These are phyloP conservation scores for Dryas integrifolia DNA, from an alignment of 331 rosid species.

Conservation along the genomic window DNA sequence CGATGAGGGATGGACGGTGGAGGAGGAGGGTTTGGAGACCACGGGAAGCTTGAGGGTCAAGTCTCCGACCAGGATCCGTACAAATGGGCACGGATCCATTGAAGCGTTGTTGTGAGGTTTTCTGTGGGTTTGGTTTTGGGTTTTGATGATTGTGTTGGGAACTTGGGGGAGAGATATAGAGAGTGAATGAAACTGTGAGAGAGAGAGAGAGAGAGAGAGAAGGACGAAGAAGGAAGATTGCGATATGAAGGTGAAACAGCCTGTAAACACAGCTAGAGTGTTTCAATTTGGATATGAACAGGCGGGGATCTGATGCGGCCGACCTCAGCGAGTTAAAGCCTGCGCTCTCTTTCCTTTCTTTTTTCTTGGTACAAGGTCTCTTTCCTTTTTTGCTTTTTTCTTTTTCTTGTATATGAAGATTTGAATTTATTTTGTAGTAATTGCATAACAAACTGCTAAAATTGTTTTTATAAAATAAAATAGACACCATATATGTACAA, in stretches of 20 bases:
- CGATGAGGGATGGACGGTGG: slow-evolving; percentile 56
- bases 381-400: background rate
- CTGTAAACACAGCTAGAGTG: slow-evolving; percentile 24
- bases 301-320: slow-evolving; percentile 3
- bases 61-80: slow-evolving; percentile 79
- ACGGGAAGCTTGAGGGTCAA: slow-evolving; percentile 57
- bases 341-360: background rate
- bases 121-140: background rate
- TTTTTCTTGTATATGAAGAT: background rate
- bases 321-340: background rate
- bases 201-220: background rate
- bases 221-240: background rate
- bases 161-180: slow-evolving; percentile 6
- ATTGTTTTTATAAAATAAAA: background rate
- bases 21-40: slow-evolving; percentile 44
- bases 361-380: background rate
- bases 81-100: slow-evolving; percentile 82
- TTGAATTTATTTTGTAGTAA: background rate
- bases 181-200: background rate
- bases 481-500: background rate
- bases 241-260: slow-evolving; percentile 9
- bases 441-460: background rate
- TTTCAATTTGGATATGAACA: background rate
- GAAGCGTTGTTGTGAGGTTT: background rate
- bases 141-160: background rate